Evolutionary conservation across 345 rosid genomes (phyloP), one percentile per base, ranked within the genome.

Genomic region (Passiflora organensis): DNA sequence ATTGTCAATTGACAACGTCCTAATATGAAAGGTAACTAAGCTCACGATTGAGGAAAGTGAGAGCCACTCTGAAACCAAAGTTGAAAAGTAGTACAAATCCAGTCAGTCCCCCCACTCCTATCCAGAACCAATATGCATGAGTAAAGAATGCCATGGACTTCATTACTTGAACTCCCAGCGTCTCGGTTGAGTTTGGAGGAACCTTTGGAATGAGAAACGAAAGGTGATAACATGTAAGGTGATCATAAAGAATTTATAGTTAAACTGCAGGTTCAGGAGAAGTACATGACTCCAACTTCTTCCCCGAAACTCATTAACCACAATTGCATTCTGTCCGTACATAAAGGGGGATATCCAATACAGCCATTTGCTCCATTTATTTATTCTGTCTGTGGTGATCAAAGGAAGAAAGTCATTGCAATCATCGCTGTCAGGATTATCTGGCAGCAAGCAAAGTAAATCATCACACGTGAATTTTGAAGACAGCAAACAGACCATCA

Each of bases 331-430:
- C 42, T 89, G 94, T 41, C 75, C 88, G 38, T 89, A 89, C 95
- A 81, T 85, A 23, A 89, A 42, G 11, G 96, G 89, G 2, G 94
- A 85, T 52, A 55, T 38, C 95, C 95, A 89, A 60, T 76, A 89
- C 22, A 76, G 87, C 91, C 96, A 85, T 21, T 75, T 80, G 94
- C 94, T 81, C 94, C 95, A 85, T 53, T 76, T 81, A 59, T 89
- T 83, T 1, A 89, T 64, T 25, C 81, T 57, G 2, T 89, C 96
- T 88, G 51, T 24, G 24, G 23, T 48, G 41, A 12, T 23, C 11
- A 39, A 42, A 14, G n/a, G 8, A 73, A 77, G 42, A 73, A 39
- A 0, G 82, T 70, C 51, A 70, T 53, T 0, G 74, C 55, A 20
- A 77, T 68, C 0, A 48, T 1, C n/a, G 67, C 71, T 78, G 70